Evolutionary conservation across 2,329 filamentous ascomycete species (phyloP).

Genomic region (Claviceps sorghi): DNA sequence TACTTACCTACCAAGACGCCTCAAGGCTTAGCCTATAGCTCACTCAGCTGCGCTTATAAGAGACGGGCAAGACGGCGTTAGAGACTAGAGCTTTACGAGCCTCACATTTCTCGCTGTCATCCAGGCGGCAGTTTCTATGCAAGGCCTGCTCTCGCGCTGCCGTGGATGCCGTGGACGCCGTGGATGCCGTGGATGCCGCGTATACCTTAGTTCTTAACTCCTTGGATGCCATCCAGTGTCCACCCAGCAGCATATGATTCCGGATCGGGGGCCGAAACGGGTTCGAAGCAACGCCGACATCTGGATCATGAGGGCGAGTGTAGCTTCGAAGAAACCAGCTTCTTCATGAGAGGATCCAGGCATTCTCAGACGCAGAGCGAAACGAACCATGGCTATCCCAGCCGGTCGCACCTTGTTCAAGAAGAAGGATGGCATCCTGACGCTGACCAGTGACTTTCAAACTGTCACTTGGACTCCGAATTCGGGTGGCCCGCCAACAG

Average conservation of each 20-base stretch:
- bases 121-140: not conserved
- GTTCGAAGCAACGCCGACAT: not conserved
- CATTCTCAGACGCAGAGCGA: not conserved
- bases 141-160: not conserved
- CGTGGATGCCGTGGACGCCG: not conserved
- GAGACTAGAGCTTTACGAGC: not conserved
- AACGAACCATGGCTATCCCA: slow-evolving; percentile 37
- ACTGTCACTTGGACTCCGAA: slow-evolving; percentile 71
- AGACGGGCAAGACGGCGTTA: not conserved
- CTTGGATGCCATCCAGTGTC: not conserved
- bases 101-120: not conserved
- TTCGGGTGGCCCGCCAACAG: slow-evolving; percentile 44
- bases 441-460: slow-evolving; percentile 57
- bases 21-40: not conserved
- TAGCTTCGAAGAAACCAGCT: not conserved
- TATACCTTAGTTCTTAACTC: too few relatives aligned
- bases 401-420: slow-evolving; percentile 68
- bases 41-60: not conserved
- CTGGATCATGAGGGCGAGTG: not conserved
- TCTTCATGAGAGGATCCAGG: not conserved
- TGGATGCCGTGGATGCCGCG: not conserved
- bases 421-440: slow-evolving; percentile 83
- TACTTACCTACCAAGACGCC: too few relatives aligned
- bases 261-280: not conserved
- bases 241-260: not conserved